A percentile compares a stretch with the other conserved stretches of the same genome.
phyloP scores from a whole-genome alignment of 768 basidiomycete species.

The Lyophyllum shimeji region DNA sequence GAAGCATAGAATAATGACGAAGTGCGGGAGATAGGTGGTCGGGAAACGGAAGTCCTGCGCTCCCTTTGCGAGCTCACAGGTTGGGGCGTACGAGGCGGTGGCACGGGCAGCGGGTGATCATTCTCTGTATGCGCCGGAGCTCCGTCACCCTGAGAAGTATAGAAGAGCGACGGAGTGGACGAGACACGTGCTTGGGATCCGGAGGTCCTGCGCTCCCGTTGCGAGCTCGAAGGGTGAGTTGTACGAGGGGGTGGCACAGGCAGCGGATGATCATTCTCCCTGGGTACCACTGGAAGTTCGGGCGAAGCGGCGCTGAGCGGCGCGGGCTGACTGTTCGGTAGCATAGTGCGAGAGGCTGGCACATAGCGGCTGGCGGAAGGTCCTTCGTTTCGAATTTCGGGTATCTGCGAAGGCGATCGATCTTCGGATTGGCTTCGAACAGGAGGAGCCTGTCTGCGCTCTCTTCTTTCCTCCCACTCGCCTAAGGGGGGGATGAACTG shows the following conservation, averaged over 20 bases:
- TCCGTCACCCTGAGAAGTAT: slow-evolving; percentile 1
- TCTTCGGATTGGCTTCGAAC: slow-evolving; percentile 8
- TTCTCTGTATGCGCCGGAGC: no score
- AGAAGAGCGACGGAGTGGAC: not conserved
- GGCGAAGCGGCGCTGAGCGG: not conserved
- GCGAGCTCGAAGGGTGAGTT: not conserved
- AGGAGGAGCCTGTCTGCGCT: not conserved
- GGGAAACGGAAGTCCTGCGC: slow-evolving; percentile 12
- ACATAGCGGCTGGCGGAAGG: slow-evolving; percentile 15
- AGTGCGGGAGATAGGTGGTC: not conserved
- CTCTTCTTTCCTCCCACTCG: not conserved
- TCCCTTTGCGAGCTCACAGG: slow-evolving; percentile 7
- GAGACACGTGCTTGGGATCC: slow-evolving; percentile 8
- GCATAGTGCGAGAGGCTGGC: slow-evolving; percentile 21
- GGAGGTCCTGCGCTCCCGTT: slow-evolving; percentile 14
- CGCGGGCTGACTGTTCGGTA: not conserved
- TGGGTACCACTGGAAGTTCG: slow-evolving; percentile 1
- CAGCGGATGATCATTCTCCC: slow-evolving; percentile 1
- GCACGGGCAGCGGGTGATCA: slow-evolving; percentile 4
- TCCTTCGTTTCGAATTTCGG: slow-evolving; percentile 14
- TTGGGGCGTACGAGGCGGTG: not conserved
- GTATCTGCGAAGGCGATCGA: slow-evolving; percentile 8
- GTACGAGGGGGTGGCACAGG: slow-evolving; percentile 5
- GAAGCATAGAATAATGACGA: not conserved
- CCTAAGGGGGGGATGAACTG: slow-evolving; percentile 9